A percentile compares a stretch with the other conserved stretches of the same genome.
Evolutionary conservation across 2,329 filamentous ascomycete species (phyloP).

Genomic region (Zasmidium angulare): DNA sequence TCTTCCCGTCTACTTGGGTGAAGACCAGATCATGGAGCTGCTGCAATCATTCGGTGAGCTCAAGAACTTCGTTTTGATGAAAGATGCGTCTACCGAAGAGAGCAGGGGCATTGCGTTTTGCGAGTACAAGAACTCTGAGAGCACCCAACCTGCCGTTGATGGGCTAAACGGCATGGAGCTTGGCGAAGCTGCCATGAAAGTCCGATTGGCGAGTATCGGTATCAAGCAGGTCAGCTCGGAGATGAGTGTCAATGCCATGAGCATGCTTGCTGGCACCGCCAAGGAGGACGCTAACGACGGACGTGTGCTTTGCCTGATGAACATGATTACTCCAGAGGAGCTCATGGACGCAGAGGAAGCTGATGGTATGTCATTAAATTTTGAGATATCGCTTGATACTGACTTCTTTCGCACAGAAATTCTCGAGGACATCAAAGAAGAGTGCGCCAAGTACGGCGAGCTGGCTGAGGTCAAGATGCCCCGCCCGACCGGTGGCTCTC

Average conservation of each 20-base stretch:
- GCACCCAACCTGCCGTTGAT: constrained; percentile 83
- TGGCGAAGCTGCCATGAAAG: constrained; percentile 80
- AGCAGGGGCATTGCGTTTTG: constrained; percentile 89
- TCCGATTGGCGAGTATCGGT: constrained; percentile 86
- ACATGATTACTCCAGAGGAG: constrained; percentile 98
- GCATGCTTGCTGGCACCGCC: constrained; percentile 84
- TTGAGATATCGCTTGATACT: not conserved
- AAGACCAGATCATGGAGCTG: constrained; percentile 89
- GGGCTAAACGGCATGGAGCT: constrained; percentile 92
- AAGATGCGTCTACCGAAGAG: constrained; percentile 80
- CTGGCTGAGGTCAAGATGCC: constrained; percentile 91
- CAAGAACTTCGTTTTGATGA: constrained; percentile 87
- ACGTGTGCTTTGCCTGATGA: constrained; percentile 85
- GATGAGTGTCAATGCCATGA: constrained; percentile 97
- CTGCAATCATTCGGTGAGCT: constrained; percentile 88
- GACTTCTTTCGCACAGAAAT: constrained; percentile 67
- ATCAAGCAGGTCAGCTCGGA: constrained; percentile 93
- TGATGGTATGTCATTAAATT: constrained; percentile 64
- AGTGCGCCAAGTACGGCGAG: constrained; percentile 86
- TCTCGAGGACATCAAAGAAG: constrained; percentile 86
- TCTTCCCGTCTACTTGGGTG: constrained; percentile 81
- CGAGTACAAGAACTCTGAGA: constrained; percentile 78
- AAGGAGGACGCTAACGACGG: constrained; percentile 74
- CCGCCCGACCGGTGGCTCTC: constrained; percentile 76
- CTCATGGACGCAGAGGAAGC: constrained; percentile 93